Percentiles rank a stretch among this genome's conserved stretches.
Evolutionary conservation across 352 stramenopile genomes (phyloP).

Genomic region (Achlya hypogyna): DNA sequence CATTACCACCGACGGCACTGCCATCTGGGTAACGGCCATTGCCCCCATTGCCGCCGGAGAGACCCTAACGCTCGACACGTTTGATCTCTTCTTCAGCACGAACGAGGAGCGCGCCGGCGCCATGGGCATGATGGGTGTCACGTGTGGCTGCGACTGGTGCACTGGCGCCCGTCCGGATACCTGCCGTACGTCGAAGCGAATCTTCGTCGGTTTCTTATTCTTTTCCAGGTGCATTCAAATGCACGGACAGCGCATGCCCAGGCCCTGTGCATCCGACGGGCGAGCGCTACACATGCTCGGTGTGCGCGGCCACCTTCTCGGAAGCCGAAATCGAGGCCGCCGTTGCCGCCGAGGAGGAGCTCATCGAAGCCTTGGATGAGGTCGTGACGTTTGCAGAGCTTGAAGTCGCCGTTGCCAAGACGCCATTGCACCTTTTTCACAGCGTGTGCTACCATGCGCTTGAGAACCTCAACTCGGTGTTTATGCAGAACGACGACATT

Average conservation of each 20-base stretch:
- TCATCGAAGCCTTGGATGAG: constrained; percentile 46
- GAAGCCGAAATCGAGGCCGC: constrained; percentile 30
- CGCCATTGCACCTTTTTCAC: constrained; percentile 49
- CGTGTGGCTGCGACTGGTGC: constrained; percentile 53
- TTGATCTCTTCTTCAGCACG: constrained; percentile 68
- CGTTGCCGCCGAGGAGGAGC: constrained; percentile 34
- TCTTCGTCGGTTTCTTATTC: neutral
- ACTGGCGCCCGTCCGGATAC: constrained; percentile 34
- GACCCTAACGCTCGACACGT: constrained; percentile 67
- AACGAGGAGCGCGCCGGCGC: constrained; percentile 45
- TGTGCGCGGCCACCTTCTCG: constrained; percentile 31
- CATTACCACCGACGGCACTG: constrained; percentile 58
- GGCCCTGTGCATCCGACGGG: constrained; percentile 34
- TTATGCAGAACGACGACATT: constrained; percentile 25
- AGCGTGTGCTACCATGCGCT: constrained; percentile 68
- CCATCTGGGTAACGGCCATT: constrained; percentile 72
- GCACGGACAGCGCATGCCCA: constrained; percentile 19
- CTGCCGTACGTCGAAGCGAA: constrained; percentile 24
- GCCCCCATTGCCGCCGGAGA: constrained; percentile 47
- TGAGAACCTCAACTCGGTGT: constrained; percentile 30
- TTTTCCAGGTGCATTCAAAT: constrained; percentile 32
- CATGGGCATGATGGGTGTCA: constrained; percentile 48
- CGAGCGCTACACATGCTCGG: constrained; percentile 41
- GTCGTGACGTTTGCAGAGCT: constrained; percentile 41
- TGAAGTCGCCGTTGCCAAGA: constrained; percentile 31